Percentiles rank a stretch among this genome's conserved stretches.
Evolutionary conservation across 768 basidiomycete genomes (phyloP).

Genomic region (Daedaleopsis sinensis): DNA sequence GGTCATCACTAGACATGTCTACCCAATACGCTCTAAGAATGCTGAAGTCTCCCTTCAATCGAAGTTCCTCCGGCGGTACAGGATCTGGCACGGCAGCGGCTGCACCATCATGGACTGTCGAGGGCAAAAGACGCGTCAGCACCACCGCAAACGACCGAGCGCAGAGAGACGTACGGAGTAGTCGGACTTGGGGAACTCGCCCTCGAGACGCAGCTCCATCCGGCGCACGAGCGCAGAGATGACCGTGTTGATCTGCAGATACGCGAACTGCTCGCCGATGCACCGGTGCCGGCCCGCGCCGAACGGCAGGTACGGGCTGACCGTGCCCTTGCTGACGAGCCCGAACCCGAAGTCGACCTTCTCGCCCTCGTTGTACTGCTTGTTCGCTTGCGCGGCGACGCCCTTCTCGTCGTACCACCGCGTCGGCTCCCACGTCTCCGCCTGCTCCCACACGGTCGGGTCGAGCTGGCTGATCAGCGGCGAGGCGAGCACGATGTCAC

Average conservation of each 20-base stretch:
- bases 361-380: slow-evolving; percentile 77
- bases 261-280: slow-evolving; percentile 96
- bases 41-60: slow-evolving; percentile 18
- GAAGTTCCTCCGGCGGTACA: slow-evolving; percentile 65
- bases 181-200: slow-evolving; percentile 77
- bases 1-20: slow-evolving; percentile 2
- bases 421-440: slow-evolving; percentile 72
- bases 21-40: background rate
- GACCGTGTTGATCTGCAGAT: slow-evolving; percentile 88
- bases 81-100: slow-evolving; percentile 68
- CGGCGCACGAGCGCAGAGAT: slow-evolving; percentile 77
- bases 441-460: slow-evolving; percentile 76
- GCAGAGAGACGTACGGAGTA: slow-evolving; percentile 70
- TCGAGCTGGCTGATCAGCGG: slow-evolving; percentile 90
- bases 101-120: slow-evolving; percentile 91
- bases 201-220: slow-evolving; percentile 72
- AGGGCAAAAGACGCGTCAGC: slow-evolving; percentile 3
- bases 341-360: slow-evolving; percentile 98
- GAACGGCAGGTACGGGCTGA: slow-evolving; percentile 96
- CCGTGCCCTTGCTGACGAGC: slow-evolving; percentile 93
- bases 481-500: slow-evolving; percentile 86
- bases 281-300: slow-evolving; percentile 96
- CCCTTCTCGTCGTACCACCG: slow-evolving; percentile 89
- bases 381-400: slow-evolving; percentile 76
- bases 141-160: background rate